These are phyloP conservation scores for Pseudopyrenochaeta lycopersici DNA, from an alignment of 2,329 filamentous ascomycete genomes.

Conservation along the genomic window DNA sequence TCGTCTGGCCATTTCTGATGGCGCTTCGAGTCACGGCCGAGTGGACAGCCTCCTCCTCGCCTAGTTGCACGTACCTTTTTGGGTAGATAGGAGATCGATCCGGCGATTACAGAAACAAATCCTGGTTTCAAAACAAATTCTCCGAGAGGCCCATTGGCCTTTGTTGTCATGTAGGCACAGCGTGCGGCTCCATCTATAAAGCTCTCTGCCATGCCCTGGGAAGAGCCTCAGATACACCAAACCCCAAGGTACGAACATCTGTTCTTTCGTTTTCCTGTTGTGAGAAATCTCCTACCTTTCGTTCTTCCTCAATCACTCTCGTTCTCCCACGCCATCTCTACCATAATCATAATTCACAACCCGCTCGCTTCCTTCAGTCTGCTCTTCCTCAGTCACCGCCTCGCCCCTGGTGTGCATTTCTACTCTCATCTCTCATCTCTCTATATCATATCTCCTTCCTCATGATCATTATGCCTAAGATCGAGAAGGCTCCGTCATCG, in stretches of 20 bases:
- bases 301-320: slow-evolving; percentile 41
- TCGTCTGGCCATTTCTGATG: slow-evolving; percentile 39
- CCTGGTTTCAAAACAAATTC: slow-evolving; percentile 51
- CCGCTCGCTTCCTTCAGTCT: slow-evolving; percentile 36
- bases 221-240: slow-evolving; percentile 35
- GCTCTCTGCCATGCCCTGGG: slow-evolving; percentile 25
- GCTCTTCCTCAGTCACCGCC: slow-evolving; percentile 22
- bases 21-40: slow-evolving; percentile 40
- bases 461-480: slow-evolving; percentile 57
- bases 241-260: slow-evolving; percentile 36
- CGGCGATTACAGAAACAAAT: slow-evolving; percentile 53
- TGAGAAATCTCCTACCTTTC: slow-evolving; percentile 44
- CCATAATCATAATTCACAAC: slow-evolving; percentile 44
- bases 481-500: slow-evolving; percentile 44
- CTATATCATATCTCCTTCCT: slow-evolving; percentile 18
- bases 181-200: slow-evolving; percentile 46
- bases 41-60: slow-evolving; percentile 37
- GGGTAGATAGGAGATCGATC: slow-evolving; percentile 37
- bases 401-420: slow-evolving; percentile 19
- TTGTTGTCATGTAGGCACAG: slow-evolving; percentile 33
- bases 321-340: slow-evolving; percentile 33
- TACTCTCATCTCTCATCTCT: slow-evolving; percentile 18
- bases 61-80: slow-evolving; percentile 42
- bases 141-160: slow-evolving; percentile 42
- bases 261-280: slow-evolving; percentile 45